Evolutionary conservation across 2,329 filamentous ascomycete species (phyloP), one percentile per base, ranked within the genome.

Genomic region (Exophiala sideris): DNA sequence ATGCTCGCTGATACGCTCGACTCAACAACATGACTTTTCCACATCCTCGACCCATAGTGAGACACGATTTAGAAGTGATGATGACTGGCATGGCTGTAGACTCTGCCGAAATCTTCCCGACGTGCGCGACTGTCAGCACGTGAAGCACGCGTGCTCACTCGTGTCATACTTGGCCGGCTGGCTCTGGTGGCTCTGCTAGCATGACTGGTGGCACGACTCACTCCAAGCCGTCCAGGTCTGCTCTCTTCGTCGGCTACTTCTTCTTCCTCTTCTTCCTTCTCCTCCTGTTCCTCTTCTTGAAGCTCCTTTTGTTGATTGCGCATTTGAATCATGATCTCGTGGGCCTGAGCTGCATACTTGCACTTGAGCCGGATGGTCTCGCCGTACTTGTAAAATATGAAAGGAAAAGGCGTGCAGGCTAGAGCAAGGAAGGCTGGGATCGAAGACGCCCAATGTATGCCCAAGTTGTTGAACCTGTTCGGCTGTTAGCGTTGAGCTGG

Each of bases 381-480:
- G 36, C 88, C 88, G 67, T 89, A 89, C 62, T 80, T 84, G 73
- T 88, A 88, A 70, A 92, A 89, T 12, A 92, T 68, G 69, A 88
- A 86, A 0, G 88, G 88, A 65, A 88, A 86, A 0, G 88, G 87
- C 14, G 89, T 74, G 69, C 87, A 91, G 9, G 78, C 79, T 3
- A 91, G 68, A 0, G 87, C 82, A 3, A 92, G 74, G 72, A 92
- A 91, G 0, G 84, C 89, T 0, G 87, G 88, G 11, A 92, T 74
- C 0, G 82, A 83, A 33, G 79, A 83, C 1, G 86, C 88, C 88
- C 88, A 91, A 72, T 91, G 86, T 52, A 87, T 84, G 45, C 88
- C 86, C 2, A 87, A 75, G 51, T 76, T 72, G 2, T 73, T 42
- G 55, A 70, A 74, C 24, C 24, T 29, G 7, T 29, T 29, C 7